phyloP scores from a whole-genome alignment of 2,329 filamentous ascomycete genomes.

The Camptophora hylomeconis region DNA sequence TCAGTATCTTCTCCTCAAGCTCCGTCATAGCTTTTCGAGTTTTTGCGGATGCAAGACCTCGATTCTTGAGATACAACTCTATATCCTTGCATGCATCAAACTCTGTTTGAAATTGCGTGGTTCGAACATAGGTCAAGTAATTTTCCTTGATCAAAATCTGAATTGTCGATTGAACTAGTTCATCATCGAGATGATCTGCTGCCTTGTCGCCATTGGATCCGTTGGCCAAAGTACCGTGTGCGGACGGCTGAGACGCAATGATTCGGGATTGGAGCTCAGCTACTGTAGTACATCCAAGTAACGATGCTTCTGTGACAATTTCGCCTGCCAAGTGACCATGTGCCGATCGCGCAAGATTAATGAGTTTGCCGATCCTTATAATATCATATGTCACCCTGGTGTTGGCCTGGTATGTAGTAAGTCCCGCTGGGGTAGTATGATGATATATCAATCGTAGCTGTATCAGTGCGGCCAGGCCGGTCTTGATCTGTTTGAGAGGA shows the following conservation, averaged over 20 bases:
- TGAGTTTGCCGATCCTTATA: constrained; percentile 66
- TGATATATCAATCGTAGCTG: constrained; percentile 80
- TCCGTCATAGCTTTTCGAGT: too few relatives aligned
- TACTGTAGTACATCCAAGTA: constrained; percentile 59
- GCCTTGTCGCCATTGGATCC: constrained; percentile 7
- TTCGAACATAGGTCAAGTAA: constrained; percentile 18
- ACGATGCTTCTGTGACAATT: constrained; percentile 61
- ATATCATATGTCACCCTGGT: constrained; percentile 68
- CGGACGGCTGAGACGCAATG: too few relatives aligned
- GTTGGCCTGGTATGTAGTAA: constrained; percentile 75
- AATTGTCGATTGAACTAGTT: not conserved
- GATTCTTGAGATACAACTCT: too few relatives aligned
- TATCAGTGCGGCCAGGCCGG: constrained; percentile 70
- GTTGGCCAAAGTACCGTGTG: too few relatives aligned
- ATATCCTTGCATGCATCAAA: constrained; percentile 45
- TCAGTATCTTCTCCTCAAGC: too few relatives aligned
- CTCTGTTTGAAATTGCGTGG: constrained; percentile 37
- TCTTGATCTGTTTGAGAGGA: constrained; percentile 59
- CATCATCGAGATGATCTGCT: not conserved
- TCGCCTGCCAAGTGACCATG: constrained; percentile 63
- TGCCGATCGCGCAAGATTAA: constrained; percentile 59
- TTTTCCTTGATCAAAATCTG: constrained; percentile 8
- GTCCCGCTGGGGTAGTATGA: constrained; percentile 49
- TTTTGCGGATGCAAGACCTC: too few relatives aligned
- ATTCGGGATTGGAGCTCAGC: constrained; percentile 28